Evolutionary conservation across 2,329 filamentous ascomycete genomes (phyloP).

Genomic region (Fusarium paranaense): DNA sequence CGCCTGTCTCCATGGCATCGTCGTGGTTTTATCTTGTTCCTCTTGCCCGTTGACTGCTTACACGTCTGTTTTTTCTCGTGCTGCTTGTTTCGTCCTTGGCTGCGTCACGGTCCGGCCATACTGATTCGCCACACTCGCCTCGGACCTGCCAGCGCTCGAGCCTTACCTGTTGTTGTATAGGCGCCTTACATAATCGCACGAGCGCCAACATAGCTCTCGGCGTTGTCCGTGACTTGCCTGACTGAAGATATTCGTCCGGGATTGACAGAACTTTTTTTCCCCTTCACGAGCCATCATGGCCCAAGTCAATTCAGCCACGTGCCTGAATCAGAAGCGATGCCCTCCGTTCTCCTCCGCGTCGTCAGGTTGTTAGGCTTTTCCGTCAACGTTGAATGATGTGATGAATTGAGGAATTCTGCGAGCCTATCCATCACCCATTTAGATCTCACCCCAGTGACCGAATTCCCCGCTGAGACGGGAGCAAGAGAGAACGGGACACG

Average conservation of each 20-base stretch:
- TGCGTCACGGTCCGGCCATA: slow-evolving; percentile 27
- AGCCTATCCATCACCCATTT: not conserved
- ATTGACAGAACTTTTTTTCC: slow-evolving; percentile 11
- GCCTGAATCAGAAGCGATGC: slow-evolving; percentile 14
- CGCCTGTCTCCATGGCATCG: not conserved
- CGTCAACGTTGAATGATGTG: slow-evolving; percentile 6
- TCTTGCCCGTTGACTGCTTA: not conserved
- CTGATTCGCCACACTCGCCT: slow-evolving; percentile 34
- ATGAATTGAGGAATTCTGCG: slow-evolving; percentile 5
- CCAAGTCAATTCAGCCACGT: slow-evolving; percentile 13
- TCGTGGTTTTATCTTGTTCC: not conserved
- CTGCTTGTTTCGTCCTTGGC: slow-evolving; percentile 2
- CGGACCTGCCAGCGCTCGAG: slow-evolving; percentile 6
- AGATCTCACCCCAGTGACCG: not conserved
- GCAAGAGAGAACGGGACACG: not conserved
- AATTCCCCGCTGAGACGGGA: not conserved
- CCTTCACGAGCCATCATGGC: not conserved
- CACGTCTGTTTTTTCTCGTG: not conserved
- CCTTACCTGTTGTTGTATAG: slow-evolving; percentile 5
- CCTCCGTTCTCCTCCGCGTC: not conserved
- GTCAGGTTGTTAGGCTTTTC: slow-evolving; percentile 16
- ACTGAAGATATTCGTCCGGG: slow-evolving; percentile 10
- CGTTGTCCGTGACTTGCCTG: slow-evolving; percentile 31
- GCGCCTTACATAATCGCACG: slow-evolving; percentile 32
- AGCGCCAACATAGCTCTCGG: slow-evolving; percentile 23